These are phyloP conservation scores for Citrus australasica DNA, from an alignment of 345 rosid genomes.

Conservation along the genomic window DNA sequence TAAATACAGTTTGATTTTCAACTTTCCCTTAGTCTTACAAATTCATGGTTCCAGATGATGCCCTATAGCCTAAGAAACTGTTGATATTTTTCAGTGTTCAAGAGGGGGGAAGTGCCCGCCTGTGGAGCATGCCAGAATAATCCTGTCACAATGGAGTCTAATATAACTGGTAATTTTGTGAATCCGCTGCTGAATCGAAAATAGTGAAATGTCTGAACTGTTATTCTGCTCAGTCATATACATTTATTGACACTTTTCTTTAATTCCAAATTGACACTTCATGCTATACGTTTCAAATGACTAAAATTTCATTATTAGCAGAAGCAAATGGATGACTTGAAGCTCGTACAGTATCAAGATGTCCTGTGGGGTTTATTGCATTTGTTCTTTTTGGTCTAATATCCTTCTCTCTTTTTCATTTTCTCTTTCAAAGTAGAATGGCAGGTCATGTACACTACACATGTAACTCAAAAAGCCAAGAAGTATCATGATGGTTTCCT, in stretches of 20 bases:
- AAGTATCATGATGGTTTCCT: slow-evolving; percentile 64
- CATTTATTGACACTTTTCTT: not conserved
- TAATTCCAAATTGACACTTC: not conserved
- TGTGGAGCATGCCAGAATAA: slow-evolving; percentile 5
- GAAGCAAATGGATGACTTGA: not conserved
- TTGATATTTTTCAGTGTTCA: slow-evolving; percentile 14
- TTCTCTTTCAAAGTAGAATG: slow-evolving; percentile 28
- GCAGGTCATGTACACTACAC: slow-evolving; percentile 51
- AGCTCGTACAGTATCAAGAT: too few relatives aligned
- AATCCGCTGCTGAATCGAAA: not conserved
- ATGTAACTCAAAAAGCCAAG: slow-evolving; percentile 54
- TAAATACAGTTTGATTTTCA: not conserved
- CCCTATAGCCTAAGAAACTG: not conserved
- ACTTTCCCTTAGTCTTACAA: not conserved
- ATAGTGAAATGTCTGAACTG: not conserved
- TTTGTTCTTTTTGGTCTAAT: too few relatives aligned
- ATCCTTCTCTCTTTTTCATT: not conserved
- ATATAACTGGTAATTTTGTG: slow-evolving; percentile 7
- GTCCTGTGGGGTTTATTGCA: too few relatives aligned
- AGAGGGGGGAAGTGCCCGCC: slow-evolving; percentile 1
- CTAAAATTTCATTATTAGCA: not conserved
- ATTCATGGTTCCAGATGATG: not conserved
- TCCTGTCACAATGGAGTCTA: not conserved
- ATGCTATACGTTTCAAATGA: not conserved
- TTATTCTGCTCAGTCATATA: not conserved